A percentile compares a stretch with the other conserved stretches of the same genome.
These are phyloP conservation scores for Fusarium globosum DNA, from an alignment of 2,329 filamentous ascomycete species.

Conservation along the genomic window DNA sequence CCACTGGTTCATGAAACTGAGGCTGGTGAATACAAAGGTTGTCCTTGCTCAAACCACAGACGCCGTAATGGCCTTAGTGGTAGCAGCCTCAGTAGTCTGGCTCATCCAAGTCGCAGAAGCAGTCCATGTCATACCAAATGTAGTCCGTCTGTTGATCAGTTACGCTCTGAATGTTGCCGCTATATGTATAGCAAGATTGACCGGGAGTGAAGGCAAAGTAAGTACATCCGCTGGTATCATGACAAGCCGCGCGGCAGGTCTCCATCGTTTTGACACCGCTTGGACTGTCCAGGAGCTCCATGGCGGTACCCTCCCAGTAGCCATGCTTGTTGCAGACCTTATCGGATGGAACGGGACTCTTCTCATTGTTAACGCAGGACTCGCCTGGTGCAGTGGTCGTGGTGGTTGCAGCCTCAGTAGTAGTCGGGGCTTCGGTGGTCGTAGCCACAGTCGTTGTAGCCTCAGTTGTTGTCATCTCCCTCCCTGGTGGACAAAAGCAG, in stretches of 20 bases:
- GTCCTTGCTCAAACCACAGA: fast-evolving
- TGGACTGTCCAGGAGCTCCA: fast-evolving
- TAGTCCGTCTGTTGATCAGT: fast-evolving
- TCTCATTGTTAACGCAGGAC: not conserved
- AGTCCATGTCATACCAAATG: not conserved
- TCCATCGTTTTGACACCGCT: not conserved
- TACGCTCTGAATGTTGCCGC: not conserved
- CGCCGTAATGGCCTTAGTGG: fast-evolving
- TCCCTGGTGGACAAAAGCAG: too few species aligned
- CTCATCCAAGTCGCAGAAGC: not conserved
- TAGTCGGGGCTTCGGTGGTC: not conserved
- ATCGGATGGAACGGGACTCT: not conserved
- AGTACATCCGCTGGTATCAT: fast-evolving
- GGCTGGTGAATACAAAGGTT: fast-evolving
- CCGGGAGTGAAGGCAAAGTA: not conserved
- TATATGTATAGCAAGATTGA: fast-evolving
- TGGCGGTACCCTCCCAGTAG: fast-evolving
- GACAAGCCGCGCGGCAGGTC: fast-evolving
- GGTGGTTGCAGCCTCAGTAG: not conserved
- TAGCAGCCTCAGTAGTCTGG: not conserved
- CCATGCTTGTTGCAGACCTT: not conserved
- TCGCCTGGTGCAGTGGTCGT: not conserved
- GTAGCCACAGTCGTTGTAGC: not conserved
- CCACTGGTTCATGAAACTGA: fast-evolving
- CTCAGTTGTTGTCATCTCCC: not conserved